phyloP scores from a whole-genome alignment of 768 basidiomycete species.

The Neoboletus brunneissimus region DNA sequence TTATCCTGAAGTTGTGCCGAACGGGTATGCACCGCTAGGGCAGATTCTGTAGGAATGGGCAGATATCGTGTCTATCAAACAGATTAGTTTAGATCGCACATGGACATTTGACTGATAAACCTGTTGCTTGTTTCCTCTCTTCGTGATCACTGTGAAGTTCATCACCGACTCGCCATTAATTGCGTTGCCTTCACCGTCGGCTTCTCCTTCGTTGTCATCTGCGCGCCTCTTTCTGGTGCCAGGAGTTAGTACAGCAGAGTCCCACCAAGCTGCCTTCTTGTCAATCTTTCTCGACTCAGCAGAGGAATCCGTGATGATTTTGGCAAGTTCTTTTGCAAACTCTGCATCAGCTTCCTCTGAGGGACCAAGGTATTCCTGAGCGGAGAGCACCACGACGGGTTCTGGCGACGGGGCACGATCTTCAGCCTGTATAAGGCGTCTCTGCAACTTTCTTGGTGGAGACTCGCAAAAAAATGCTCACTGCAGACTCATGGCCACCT shows the following conservation, averaged over 20 bases:
- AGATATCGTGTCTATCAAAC: conserved; percentile 71
- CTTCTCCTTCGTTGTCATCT: conserved; percentile 58
- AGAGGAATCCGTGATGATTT: conserved; percentile 87
- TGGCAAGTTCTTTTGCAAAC: conserved; percentile 94
- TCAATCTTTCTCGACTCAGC: conserved; percentile 82
- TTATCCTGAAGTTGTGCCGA: conserved; percentile 91
- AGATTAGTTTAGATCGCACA: conserved; percentile 10
- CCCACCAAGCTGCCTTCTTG: conserved; percentile 88
- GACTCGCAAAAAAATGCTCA: conserved; percentile 32
- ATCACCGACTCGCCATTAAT: conserved; percentile 47
- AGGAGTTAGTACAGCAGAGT: conserved; percentile 75
- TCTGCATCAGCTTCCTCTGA: conserved; percentile 89
- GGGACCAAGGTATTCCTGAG: conserved; percentile 74
- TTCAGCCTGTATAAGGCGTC: conserved; percentile 36
- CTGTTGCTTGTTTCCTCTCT: conserved; percentile 91
- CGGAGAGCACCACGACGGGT: conserved; percentile 66
- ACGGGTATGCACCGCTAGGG: conserved; percentile 87
- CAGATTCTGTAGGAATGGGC: conserved; percentile 82
- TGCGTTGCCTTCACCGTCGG: conserved; percentile 36
- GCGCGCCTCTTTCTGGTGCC: conserved; percentile 60
- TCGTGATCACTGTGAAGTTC: conserved; percentile 91
- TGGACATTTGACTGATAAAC: conserved; percentile 36
- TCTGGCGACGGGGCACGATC: conserved; percentile 83
- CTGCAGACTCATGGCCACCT: conserved; percentile 49
- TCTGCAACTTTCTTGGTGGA: not conserved